Base-by-base conservation (phyloP, 257 asterid genomes). In the Jasminum sambac region DNA sequence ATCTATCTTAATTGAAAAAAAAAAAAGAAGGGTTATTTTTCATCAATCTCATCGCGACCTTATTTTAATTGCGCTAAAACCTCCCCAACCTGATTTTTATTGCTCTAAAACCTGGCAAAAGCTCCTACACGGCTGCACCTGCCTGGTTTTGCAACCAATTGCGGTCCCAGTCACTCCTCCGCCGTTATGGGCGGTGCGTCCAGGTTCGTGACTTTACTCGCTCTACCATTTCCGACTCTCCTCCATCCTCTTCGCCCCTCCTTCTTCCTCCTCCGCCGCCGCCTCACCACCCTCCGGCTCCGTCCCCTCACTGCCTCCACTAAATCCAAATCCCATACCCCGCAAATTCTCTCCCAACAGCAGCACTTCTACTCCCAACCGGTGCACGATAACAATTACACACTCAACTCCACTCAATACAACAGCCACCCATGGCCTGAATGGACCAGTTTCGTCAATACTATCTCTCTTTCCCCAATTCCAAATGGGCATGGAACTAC, bases 351-450 rank as follows among this genome's bases (percentile, higher is more conserved):
- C 37, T 55, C 36, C 62, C 72, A 66, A 34, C 73, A 58, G 23
- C 67, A 61, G 52, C 34, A 55, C 43, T 80, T 87, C 57, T 87
- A 85, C 67, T 76, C 87, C 41, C 88, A 79, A 43, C 58, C 62
- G 21, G 62, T 82, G 48, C 57, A 41, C 75, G 77, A 64, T 42
- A 76, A 60, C 57, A 46, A 75, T 12, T 71, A 64, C 76, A 25
- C 76, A 23, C 66, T 46, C 70, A 70, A 71, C 64, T 76, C 83
- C 42, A 14, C 86, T 40, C 85, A 77, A 43, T 66, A 76, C 17
- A 30, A 41, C 24, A 50, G 52, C 36, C 96, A 90, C 70, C 89
- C 96, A 10, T 93, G 98, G 98, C 88, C 94, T 21, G 97, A 93
- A 26, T 93, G 96, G 97, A 84, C 80, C 17, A 74, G 73, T 55